Percentiles rank a stretch among this genome's conserved stretches.
Evolutionary conservation across 2,329 filamentous ascomycete species (phyloP).

Genomic region (Arthrinium puccinioides): DNA sequence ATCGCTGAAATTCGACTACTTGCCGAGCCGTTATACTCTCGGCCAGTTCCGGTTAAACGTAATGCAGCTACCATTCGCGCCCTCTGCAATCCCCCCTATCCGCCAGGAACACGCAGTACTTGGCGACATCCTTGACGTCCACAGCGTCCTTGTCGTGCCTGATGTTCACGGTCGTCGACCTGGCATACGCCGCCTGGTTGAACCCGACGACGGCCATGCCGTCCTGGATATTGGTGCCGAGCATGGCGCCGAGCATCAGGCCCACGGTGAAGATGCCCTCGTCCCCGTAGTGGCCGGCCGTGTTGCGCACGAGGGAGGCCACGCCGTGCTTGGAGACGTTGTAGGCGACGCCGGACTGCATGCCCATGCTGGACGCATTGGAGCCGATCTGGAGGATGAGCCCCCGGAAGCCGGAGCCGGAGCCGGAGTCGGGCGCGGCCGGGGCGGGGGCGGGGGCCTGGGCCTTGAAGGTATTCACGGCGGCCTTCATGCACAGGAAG

Average conservation of each 20-base stretch:
- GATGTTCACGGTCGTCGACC: conserved; percentile 14
- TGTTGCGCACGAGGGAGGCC: conserved; percentile 48
- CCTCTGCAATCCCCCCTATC: conserved; percentile 12
- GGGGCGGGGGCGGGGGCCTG: conserved; percentile 20
- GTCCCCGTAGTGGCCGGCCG: conserved; percentile 45
- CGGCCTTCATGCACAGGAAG: conserved; percentile 42
- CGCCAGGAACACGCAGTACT: conserved; percentile 18
- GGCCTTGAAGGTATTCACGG: conserved; percentile 38
- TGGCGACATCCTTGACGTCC: conserved; percentile 28
- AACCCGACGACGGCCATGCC: conserved; percentile 23
- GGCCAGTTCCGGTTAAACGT: conserved; percentile 19
- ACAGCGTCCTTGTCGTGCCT: conserved; percentile 21
- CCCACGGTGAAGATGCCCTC: conserved; percentile 46
- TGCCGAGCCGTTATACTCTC: too few relatives aligned
- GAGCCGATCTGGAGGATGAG: conserved; percentile 17
- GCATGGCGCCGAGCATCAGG: conserved; percentile 45
- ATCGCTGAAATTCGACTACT: too few relatives aligned
- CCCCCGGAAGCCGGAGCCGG: conserved; percentile 6
- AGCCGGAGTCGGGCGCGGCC: neutral
- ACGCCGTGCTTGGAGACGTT: conserved; percentile 47
- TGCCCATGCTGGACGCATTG: conserved; percentile 9
- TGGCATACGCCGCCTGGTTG: conserved; percentile 24
- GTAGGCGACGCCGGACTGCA: conserved; percentile 36
- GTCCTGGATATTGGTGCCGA: conserved; percentile 43
- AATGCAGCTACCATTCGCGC: conserved; percentile 14